These are phyloP conservation scores for Aspergillus ellipticus DNA, from an alignment of 495 filamentous ascomycete species.

Conservation along the genomic window DNA sequence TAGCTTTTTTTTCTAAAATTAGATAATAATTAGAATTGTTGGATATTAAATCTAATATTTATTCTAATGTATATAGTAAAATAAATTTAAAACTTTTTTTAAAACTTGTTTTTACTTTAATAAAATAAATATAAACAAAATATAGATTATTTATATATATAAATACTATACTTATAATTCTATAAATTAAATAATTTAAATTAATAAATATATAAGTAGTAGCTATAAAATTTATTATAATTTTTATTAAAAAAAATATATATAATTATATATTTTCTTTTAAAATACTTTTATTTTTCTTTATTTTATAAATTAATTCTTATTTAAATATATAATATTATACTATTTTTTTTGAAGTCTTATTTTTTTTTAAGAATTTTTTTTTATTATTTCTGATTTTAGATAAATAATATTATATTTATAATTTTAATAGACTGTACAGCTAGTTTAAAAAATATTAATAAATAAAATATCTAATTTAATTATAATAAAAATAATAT, in stretches of 20 bases:
- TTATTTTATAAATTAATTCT: neutral
- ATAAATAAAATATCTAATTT: conserved; percentile 1
- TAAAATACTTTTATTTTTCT: no score
- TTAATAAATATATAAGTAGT: no score
- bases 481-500: conserved; percentile 4
- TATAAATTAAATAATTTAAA: no score
- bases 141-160: neutral
- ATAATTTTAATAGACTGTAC: neutral
- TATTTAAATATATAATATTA: conserved; percentile 1
- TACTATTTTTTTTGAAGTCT: neutral
- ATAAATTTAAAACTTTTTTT: neutral
- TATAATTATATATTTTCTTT: conserved; percentile 1
- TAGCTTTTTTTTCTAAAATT: neutral
- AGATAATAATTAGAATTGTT: conserved; percentile 3
- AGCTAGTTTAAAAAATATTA: neutral
- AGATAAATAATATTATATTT: no score
- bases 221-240: neutral
- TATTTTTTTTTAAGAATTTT: neutral
- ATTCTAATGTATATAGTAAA: neutral
- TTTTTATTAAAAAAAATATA: neutral
- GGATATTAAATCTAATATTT: neutral
- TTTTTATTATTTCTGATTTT: neutral
- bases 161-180: no score
- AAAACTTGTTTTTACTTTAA: neutral
- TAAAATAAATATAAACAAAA: neutral